Evolutionary conservation across 2,329 filamentous ascomycete genomes (phyloP).

Genomic region (Tolypocladium nubicola): DNA sequence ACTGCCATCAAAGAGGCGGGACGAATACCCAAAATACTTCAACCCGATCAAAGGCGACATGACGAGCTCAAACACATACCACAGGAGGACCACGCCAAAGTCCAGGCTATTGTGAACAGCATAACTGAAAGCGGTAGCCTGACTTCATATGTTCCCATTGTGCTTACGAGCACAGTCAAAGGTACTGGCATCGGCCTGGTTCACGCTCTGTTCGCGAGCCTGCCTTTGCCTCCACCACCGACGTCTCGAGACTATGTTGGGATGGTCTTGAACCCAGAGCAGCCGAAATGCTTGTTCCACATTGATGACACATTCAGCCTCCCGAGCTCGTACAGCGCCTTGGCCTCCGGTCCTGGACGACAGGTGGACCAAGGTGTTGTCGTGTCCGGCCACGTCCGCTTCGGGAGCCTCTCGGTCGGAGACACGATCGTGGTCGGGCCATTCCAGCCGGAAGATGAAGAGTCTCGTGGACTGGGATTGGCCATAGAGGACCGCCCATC

Average conservation of each 20-base stretch:
- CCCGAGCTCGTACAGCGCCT: constrained; percentile 42
- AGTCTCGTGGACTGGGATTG: constrained; percentile 14
- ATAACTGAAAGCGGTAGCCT: constrained; percentile 33
- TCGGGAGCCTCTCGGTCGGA: constrained; percentile 66
- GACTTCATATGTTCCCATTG: constrained; percentile 60
- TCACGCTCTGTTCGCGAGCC: constrained; percentile 67
- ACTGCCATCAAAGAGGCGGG: constrained; percentile 67
- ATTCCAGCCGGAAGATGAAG: constrained; percentile 50
- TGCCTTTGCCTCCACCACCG: constrained; percentile 56
- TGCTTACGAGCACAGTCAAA: constrained; percentile 78
- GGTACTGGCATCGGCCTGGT: constrained; percentile 72
- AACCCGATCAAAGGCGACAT: constrained; percentile 36
- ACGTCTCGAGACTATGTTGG: constrained; percentile 45
- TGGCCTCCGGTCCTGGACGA: constrained; percentile 7
- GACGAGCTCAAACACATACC: constrained; percentile 48
- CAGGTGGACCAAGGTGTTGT: constrained; percentile 51
- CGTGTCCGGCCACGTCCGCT: constrained; percentile 74
- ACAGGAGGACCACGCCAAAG: constrained; percentile 43
- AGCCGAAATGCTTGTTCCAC: constrained; percentile 64
- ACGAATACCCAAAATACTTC: constrained; percentile 64
- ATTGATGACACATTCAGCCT: constrained; percentile 84
- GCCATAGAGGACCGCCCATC: constrained; percentile 36
- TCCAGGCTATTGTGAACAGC: constrained; percentile 41
- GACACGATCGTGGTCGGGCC: constrained; percentile 73
- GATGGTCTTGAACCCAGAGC: constrained; percentile 44